Percentiles rank a stretch among this genome's conserved stretches.
These are phyloP conservation scores for Extremus antarcticus DNA, from an alignment of 495 filamentous ascomycete species.

Conservation along the genomic window DNA sequence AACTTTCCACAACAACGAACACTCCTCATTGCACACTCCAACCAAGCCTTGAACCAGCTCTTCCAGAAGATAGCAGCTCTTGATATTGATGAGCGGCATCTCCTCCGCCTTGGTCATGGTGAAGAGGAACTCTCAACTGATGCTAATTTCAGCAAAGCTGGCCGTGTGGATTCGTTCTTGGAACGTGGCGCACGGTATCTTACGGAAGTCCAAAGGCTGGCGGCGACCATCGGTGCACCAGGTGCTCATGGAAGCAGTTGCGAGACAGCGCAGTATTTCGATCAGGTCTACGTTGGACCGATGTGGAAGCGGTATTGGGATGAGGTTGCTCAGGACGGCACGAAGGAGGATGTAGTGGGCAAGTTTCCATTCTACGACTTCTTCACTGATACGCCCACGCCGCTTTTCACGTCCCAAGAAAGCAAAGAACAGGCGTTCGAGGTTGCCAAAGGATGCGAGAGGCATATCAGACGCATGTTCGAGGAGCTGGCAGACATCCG, in stretches of 20 bases:
- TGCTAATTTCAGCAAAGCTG: slow-evolving; percentile 84
- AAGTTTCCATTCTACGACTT: slow-evolving; percentile 83
- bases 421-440: slow-evolving; percentile 62
- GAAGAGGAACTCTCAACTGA: slow-evolving; percentile 88
- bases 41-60: slow-evolving; percentile 96
- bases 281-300: slow-evolving; percentile 77
- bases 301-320: slow-evolving; percentile 82
- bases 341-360: slow-evolving; percentile 51
- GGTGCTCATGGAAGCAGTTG: slow-evolving; percentile 91
- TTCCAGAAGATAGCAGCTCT: slow-evolving; percentile 94
- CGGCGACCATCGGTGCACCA: slow-evolving; percentile 68
- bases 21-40: slow-evolving; percentile 89
- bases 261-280: slow-evolving; percentile 95
- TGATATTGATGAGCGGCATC: slow-evolving; percentile 91
- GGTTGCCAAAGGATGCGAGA: slow-evolving; percentile 73
- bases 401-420: slow-evolving; percentile 58
- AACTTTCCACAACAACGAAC: slow-evolving; percentile 91
- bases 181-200: slow-evolving; percentile 74
- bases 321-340: slow-evolving; percentile 8
- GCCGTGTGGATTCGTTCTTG: slow-evolving; percentile 89
- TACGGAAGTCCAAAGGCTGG: slow-evolving; percentile 75
- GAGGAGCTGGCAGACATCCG: slow-evolving; percentile 84
- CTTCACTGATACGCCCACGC: slow-evolving; percentile 79
- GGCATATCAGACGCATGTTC: slow-evolving; percentile 86
- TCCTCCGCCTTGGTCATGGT: slow-evolving; percentile 85